These are phyloP conservation scores for Opeltia flavorubescens DNA, from an alignment of 495 filamentous ascomycete genomes.

Conservation along the genomic window DNA sequence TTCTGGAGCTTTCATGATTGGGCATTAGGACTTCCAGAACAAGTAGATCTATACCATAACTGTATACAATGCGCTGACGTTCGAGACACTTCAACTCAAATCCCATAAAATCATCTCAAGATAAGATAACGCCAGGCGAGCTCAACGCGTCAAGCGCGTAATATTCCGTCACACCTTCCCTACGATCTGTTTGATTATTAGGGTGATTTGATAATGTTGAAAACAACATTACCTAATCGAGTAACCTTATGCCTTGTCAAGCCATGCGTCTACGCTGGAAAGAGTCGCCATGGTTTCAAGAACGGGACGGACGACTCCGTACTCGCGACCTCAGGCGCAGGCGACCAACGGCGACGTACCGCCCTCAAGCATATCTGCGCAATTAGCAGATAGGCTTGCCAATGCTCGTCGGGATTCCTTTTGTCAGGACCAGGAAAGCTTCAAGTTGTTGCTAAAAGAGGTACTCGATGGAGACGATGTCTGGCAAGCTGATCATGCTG, in stretches of 20 bases:
- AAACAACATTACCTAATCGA: neutral
- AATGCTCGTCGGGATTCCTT: slow-evolving; percentile 20
- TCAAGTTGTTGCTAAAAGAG: slow-evolving; percentile 52
- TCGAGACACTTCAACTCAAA: too few relatives aligned
- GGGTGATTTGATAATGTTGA: too few relatives aligned
- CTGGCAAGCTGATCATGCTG: slow-evolving; percentile 24
- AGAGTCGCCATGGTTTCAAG: slow-evolving; percentile 1
- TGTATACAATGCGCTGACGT: too few relatives aligned
- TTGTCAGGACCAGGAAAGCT: slow-evolving; percentile 35
- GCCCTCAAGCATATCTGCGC: slow-evolving; percentile 55
- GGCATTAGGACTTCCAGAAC: too few relatives aligned
- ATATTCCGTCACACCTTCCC: too few relatives aligned
- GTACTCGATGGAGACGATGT: slow-evolving; percentile 32
- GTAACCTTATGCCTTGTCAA: neutral
- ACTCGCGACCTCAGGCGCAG: neutral
- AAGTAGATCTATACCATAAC: slow-evolving; percentile 5
- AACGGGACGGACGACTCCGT: neutral
- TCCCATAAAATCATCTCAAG: too few relatives aligned
- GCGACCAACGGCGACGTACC: slow-evolving; percentile 27
- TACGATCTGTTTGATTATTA: too few relatives aligned
- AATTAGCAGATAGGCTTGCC: slow-evolving; percentile 44
- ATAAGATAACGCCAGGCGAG: too few relatives aligned
- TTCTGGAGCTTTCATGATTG: too few relatives aligned
- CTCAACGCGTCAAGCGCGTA: too few relatives aligned
- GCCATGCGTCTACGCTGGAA: neutral